These are phyloP conservation scores for Elongisporangium anandrum DNA, from an alignment of 352 stramenopile species.

Conservation along the genomic window DNA sequence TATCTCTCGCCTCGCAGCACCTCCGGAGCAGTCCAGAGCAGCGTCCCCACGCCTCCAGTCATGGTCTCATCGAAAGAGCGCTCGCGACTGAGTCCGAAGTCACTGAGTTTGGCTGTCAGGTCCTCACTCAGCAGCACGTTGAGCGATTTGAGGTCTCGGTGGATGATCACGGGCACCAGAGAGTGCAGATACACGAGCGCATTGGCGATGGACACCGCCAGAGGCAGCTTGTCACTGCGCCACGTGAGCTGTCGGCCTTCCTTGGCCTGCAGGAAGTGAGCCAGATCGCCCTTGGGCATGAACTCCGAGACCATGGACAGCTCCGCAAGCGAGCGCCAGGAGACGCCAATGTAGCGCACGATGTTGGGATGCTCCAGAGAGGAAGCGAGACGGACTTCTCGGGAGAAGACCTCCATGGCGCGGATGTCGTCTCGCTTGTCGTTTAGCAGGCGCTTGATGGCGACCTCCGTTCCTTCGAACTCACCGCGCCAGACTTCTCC, in stretches of 20 bases:
- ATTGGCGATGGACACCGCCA: slow-evolving; percentile 54
- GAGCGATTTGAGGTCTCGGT: slow-evolving; percentile 65
- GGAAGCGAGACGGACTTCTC: slow-evolving; percentile 46
- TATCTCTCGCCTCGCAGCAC: slow-evolving; percentile 52
- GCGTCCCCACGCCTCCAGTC: slow-evolving; percentile 52
- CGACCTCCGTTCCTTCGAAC: slow-evolving; percentile 33
- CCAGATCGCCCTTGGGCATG: slow-evolving; percentile 51
- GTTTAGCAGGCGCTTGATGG: slow-evolving; percentile 55
- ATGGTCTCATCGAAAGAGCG: slow-evolving; percentile 55
- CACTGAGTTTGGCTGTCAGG: slow-evolving; percentile 50
- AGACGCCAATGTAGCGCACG: slow-evolving; percentile 56
- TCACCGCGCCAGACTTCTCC: slow-evolving; percentile 59
- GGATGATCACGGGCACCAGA: slow-evolving; percentile 45
- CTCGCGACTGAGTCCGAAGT: slow-evolving; percentile 55
- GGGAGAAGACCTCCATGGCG: slow-evolving; percentile 41
- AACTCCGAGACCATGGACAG: slow-evolving; percentile 63
- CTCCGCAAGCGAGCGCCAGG: slow-evolving; percentile 48
- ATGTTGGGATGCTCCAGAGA: slow-evolving; percentile 59
- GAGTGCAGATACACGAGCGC: slow-evolving; percentile 66
- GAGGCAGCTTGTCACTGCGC: slow-evolving; percentile 44
- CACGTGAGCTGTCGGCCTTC: slow-evolving; percentile 27
- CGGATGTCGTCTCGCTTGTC: slow-evolving; percentile 37
- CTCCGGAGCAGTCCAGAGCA: slow-evolving; percentile 60
- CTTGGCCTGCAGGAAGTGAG: slow-evolving; percentile 35
- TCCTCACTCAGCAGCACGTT: slow-evolving; percentile 47